phyloP scores from a whole-genome alignment of 257 asterid species.

The Rhazya stricta region DNA sequence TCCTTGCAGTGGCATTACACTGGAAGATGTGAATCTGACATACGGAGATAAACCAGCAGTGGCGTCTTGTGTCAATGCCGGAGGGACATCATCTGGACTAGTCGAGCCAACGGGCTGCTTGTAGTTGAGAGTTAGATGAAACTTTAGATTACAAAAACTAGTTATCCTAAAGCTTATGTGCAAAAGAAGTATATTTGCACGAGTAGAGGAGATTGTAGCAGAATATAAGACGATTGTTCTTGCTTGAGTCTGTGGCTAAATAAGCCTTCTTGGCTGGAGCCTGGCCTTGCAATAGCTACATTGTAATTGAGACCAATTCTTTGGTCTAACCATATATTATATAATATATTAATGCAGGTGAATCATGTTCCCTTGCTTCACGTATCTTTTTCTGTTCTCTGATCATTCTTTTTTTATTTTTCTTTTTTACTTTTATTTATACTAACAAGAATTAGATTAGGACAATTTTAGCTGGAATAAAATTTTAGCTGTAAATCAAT shows the following conservation, averaged over 20 bases:
- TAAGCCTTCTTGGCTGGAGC: background rate
- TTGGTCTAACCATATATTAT: background rate
- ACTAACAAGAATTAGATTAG: no score
- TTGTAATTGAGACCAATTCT: background rate
- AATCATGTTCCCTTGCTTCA: no score
- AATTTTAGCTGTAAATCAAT: no score
- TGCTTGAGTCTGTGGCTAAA: constrained; percentile 13
- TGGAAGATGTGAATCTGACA: background rate
- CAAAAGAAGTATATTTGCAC: background rate
- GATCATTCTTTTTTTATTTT: no score
- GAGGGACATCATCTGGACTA: background rate
- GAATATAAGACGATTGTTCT: constrained; percentile 7
- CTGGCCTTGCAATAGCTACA: background rate
- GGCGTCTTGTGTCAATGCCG: constrained; percentile 10
- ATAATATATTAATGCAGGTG: no score
- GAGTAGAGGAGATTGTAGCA: background rate
- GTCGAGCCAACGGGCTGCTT: constrained; percentile 6
- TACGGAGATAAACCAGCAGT: background rate
- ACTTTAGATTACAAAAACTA: background rate
- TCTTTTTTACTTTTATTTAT: no score
- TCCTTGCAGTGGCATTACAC: constrained; percentile 1
- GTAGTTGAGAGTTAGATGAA: background rate
- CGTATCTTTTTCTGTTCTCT: no score
- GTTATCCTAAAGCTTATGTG: background rate
- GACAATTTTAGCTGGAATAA: no score